These are phyloP conservation scores for Heritiera fomes DNA, from an alignment of 345 rosid genomes.

Conservation along the genomic window DNA sequence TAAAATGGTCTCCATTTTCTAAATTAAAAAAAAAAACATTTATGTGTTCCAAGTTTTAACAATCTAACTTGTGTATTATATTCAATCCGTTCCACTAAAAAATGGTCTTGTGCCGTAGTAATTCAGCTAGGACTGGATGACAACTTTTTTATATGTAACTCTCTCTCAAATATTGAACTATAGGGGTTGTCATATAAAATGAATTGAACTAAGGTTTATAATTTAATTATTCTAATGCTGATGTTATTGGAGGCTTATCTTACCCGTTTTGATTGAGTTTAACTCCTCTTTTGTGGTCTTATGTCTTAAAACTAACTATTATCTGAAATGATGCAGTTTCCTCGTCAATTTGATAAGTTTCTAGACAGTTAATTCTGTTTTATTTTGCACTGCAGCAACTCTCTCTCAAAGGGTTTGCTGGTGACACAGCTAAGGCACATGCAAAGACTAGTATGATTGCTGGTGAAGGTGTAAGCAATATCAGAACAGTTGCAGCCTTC, in stretches of 20 bases:
- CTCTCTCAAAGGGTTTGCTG: constrained; percentile 96
- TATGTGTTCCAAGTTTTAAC: not conserved
- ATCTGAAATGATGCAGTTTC: constrained; percentile 22
- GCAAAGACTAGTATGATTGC: constrained; percentile 99
- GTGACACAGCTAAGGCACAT: constrained; percentile 99
- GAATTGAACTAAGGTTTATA: not conserved
- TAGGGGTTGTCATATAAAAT: too few species aligned
- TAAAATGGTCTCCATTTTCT: not conserved
- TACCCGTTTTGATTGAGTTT: not conserved
- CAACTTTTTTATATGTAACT: not conserved
- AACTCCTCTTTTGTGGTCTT: not conserved
- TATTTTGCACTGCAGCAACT: constrained; percentile 66
- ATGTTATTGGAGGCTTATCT: not conserved
- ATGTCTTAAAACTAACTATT: not conserved
- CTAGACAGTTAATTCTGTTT: constrained; percentile 26
- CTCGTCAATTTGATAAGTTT: not conserved
- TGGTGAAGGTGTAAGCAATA: constrained; percentile 99
- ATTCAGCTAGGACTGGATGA: not conserved
- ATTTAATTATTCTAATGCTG: not conserved
- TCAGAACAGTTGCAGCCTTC: constrained; percentile 96
- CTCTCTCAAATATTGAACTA: not conserved
- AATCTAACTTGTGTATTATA: not conserved
- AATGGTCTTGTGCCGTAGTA: not conserved
- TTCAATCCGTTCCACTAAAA: not conserved
- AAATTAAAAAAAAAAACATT: not conserved